Percentiles rank a stretch among this genome's conserved stretches.
Conservation (phyloP, 2,329 filamentous ascomycete genomes). For the Allantophomopsis cytisporea region DNA sequence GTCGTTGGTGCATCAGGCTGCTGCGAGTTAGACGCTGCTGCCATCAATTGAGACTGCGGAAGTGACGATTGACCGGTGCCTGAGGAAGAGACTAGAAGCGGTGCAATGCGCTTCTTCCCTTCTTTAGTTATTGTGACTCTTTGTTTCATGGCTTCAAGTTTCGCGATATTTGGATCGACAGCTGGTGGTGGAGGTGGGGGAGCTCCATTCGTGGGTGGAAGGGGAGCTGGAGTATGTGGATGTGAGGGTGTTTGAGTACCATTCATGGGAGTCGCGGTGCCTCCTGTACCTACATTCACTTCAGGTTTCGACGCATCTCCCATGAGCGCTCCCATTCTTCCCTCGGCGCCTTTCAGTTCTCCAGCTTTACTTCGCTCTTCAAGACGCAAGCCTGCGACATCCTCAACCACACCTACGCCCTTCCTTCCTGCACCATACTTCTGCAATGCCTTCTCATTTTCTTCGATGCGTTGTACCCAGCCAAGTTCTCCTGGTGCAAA, state of each 20-base stretch:
- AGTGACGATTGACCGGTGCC: slow-evolving; percentile 78
- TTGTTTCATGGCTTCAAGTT: slow-evolving; percentile 65
- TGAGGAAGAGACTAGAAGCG: slow-evolving; percentile 80
- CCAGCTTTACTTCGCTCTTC: slow-evolving; percentile 89
- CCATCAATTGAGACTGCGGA: slow-evolving; percentile 78
- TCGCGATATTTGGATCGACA: slow-evolving; percentile 38
- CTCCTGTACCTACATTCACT: slow-evolving; percentile 12
- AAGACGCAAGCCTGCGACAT: slow-evolving; percentile 73
- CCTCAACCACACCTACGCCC: slow-evolving; percentile 83
- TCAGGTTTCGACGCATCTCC: slow-evolving; percentile 44
- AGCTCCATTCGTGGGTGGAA: slow-evolving; percentile 2
- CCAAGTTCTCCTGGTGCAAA: slow-evolving; percentile 85
- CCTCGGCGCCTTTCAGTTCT: slow-evolving; percentile 80
- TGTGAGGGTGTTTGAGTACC: slow-evolving; percentile 8
- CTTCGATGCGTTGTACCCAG: slow-evolving; percentile 71
- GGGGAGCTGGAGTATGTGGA: slow-evolving; percentile 6
- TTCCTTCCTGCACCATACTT: slow-evolving; percentile 85
- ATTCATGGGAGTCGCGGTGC: slow-evolving; percentile 21
- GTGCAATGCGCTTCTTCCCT: slow-evolving; percentile 90
- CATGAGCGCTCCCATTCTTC: slow-evolving; percentile 97
- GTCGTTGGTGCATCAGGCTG: slow-evolving; percentile 67
- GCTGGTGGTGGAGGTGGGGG: slow-evolving; percentile 7
- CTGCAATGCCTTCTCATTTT: slow-evolving; percentile 85
- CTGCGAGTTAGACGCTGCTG: slow-evolving; percentile 51
- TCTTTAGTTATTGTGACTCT: slow-evolving; percentile 92